These are phyloP conservation scores for Gelatoporia subvermispora DNA, from an alignment of 768 basidiomycete species.

Conservation along the genomic window DNA sequence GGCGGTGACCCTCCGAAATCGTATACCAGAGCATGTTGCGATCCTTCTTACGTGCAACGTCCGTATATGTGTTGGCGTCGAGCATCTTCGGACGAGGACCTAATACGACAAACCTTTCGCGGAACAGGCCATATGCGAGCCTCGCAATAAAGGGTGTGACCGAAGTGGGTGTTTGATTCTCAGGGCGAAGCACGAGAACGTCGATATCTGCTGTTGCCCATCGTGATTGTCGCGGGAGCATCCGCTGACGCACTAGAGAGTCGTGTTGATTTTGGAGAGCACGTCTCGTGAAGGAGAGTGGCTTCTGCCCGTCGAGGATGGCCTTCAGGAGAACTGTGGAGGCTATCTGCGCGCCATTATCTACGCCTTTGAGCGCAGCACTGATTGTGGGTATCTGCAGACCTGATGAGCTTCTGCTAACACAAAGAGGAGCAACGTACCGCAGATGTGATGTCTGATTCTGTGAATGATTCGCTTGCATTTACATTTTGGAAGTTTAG, in stretches of 20 bases:
- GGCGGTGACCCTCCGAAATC: not conserved
- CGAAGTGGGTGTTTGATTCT: constrained; percentile 50
- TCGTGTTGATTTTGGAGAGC: not conserved
- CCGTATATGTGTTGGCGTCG: not conserved
- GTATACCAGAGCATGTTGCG: constrained; percentile 1
- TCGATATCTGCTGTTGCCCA: constrained; percentile 42
- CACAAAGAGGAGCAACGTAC: not conserved
- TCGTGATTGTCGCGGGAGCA: not conserved
- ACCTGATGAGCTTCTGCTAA: not conserved
- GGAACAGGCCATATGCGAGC: constrained; percentile 47
- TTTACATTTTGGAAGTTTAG: not conserved
- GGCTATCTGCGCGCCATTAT: not conserved
- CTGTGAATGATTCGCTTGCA: not conserved
- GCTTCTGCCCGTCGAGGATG: not conserved
- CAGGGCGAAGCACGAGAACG: constrained; percentile 47
- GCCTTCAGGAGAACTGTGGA: not conserved
- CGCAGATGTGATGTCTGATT: not conserved
- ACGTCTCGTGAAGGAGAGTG: not conserved
- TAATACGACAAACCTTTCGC: constrained; percentile 49
- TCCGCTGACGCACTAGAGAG: not conserved
- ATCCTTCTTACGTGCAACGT: constrained; percentile 3
- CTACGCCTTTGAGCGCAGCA: not conserved
- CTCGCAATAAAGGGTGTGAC: constrained; percentile 58
- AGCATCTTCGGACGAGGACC: constrained; percentile 35
- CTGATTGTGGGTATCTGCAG: not conserved